Evolutionary conservation across 2,329 filamentous ascomycete genomes (phyloP).

Genomic region (Alternaria brassicae): DNA sequence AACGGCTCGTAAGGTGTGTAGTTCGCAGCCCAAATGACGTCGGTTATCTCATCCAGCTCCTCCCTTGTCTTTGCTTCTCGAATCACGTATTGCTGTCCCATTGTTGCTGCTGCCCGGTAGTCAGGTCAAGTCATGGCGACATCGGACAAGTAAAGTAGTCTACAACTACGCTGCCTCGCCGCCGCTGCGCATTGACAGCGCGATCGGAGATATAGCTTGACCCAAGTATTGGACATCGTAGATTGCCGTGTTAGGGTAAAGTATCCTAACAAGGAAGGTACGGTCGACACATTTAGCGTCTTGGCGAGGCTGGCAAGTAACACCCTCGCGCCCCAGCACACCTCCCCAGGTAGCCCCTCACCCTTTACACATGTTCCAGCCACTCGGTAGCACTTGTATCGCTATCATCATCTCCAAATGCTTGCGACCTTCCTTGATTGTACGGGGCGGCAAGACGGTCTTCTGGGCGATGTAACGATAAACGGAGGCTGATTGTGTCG

Average conservation of each 20-base stretch:
- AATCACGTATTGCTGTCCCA: constrained; percentile 34
- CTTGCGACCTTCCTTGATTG: constrained; percentile 38
- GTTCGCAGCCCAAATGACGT: constrained; percentile 47
- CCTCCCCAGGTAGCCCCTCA: constrained; percentile 27
- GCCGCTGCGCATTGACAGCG: constrained; percentile 30
- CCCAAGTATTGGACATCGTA: constrained; percentile 30
- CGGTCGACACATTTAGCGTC: constrained; percentile 24
- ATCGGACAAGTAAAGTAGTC: constrained; percentile 26
- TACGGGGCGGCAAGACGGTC: constrained; percentile 12
- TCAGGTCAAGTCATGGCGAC: constrained; percentile 31
- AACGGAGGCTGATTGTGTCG: constrained; percentile 18
- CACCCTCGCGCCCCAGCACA: constrained; percentile 22
- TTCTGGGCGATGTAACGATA: constrained; percentile 20
- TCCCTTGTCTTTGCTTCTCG: constrained; percentile 34
- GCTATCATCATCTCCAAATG: constrained; percentile 23
- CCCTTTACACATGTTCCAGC: constrained; percentile 19
- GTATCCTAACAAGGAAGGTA: constrained; percentile 35
- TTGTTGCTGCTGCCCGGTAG: constrained; percentile 22
- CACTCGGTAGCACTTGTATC: constrained; percentile 32
- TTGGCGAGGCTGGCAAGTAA: constrained; percentile 34
- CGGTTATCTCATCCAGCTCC: constrained; percentile 42
- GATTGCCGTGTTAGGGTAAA: constrained; percentile 33
- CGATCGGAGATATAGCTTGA: constrained; percentile 34
- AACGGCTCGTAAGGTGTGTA: constrained; percentile 47
- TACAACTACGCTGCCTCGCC: constrained; percentile 19